phyloP scores from a whole-genome alignment of 768 basidiomycete genomes.

The Naganishia kalamii region DNA sequence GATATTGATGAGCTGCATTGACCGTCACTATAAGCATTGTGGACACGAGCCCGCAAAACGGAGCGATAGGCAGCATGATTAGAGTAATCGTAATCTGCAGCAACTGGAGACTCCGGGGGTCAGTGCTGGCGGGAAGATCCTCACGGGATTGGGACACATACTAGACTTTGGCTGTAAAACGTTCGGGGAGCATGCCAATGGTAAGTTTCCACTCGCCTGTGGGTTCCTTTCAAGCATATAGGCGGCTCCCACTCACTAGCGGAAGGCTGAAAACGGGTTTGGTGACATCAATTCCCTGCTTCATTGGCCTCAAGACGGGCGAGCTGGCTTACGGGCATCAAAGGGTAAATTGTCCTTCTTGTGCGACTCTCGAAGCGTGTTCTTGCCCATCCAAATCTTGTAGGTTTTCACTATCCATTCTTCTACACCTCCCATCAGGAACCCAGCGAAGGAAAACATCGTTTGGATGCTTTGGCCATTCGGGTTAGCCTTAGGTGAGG shows the following conservation, averaged over 20 bases:
- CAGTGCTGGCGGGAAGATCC: not conserved
- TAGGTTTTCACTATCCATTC: not conserved
- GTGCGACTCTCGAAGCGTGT: not conserved
- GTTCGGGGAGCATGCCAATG: not conserved
- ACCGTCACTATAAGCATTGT: not conserved
- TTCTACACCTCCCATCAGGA: not conserved
- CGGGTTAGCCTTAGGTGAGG: not conserved
- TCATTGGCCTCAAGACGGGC: too few species aligned
- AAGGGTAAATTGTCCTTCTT: not conserved
- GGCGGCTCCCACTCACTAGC: not conserved
- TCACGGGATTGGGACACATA: not conserved
- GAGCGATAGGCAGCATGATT: constrained; percentile 6
- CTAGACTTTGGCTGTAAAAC: not conserved
- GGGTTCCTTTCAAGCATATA: too few species aligned
- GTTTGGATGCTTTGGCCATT: not conserved
- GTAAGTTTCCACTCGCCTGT: too few species aligned
- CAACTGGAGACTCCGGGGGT: not conserved
- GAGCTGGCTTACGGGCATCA: not conserved
- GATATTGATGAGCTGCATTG: not conserved
- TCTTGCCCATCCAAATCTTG: too few species aligned
- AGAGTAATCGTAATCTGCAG: not conserved
- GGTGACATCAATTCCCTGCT: not conserved
- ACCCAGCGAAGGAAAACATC: not conserved
- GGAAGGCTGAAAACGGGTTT: not conserved
- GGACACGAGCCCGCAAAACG: not conserved